Evolutionary conservation across 108 stramenopile genomes (phyloP).

Genomic region (Chaetoceros muelleri): DNA sequence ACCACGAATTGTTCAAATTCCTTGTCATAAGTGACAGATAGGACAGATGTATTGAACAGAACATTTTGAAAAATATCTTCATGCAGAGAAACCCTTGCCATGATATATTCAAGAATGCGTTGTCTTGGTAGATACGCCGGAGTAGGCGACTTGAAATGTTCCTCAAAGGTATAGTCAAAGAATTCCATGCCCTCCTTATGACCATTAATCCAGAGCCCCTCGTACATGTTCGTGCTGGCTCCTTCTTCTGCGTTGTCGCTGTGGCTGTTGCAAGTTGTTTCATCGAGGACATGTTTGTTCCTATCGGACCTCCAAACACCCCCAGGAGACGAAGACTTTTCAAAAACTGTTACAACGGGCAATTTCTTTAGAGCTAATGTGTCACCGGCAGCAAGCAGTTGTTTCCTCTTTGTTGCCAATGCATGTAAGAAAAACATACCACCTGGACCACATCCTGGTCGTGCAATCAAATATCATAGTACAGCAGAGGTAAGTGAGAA

Average conservation of each 20-base stretch:
- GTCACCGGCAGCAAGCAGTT: slow-evolving; percentile 3
- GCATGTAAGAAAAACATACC: slow-evolving; percentile 51
- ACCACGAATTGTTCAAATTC: slow-evolving; percentile 18
- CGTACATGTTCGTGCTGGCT: slow-evolving; percentile 22
- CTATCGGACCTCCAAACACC: slow-evolving; percentile 12
- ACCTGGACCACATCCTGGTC: slow-evolving; percentile 38
- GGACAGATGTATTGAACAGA: slow-evolving; percentile 31
- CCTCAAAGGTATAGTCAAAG: slow-evolving; percentile 46
- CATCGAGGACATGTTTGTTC: not conserved
- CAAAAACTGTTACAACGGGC: slow-evolving; percentile 18
- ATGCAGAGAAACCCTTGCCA: slow-evolving; percentile 29
- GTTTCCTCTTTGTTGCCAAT: slow-evolving; percentile 12
- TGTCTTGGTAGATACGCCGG: slow-evolving; percentile 35
- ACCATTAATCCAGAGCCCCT: slow-evolving; percentile 47
- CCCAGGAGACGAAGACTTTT: slow-evolving; percentile 10
- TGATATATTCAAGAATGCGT: slow-evolving; percentile 33
- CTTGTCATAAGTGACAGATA: slow-evolving; percentile 14
- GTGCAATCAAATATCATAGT: too few species aligned
- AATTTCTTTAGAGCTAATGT: slow-evolving; percentile 1
- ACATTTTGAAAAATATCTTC: slow-evolving; percentile 36
- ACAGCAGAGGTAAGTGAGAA: too few species aligned
- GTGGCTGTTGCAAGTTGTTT: not conserved
- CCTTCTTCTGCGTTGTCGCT: not conserved
- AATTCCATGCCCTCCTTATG: slow-evolving; percentile 36
- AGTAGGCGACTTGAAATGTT: slow-evolving; percentile 33